Conservation (phyloP, 345 rosid genomes). For the Hibiscus mutabilis region DNA sequence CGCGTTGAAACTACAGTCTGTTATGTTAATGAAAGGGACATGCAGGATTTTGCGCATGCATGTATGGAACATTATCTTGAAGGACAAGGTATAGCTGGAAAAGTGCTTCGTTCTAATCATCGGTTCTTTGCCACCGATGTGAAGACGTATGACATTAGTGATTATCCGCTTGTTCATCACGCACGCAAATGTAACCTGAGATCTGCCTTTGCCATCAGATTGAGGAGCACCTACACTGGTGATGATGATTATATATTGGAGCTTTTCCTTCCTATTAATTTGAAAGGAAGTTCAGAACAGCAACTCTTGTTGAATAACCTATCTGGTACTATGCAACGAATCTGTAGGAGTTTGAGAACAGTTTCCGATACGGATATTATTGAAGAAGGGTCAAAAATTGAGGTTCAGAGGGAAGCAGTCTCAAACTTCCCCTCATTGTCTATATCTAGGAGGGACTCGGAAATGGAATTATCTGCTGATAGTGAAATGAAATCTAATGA, state of each 20-base stretch:
- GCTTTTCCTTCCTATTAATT: conserved; percentile 74
- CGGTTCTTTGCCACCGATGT: conserved; percentile 73
- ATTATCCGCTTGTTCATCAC: conserved; percentile 86
- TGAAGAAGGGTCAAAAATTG: conserved; percentile 26
- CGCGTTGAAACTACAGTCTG: conserved; percentile 67
- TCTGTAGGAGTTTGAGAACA: conserved; percentile 72
- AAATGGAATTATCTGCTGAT: conserved; percentile 20
- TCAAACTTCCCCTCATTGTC: conserved; percentile 24
- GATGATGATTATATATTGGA: conserved; percentile 70
- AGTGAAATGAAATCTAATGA: too few relatives aligned
- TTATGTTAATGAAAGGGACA: conserved; percentile 59
- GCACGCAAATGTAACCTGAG: conserved; percentile 74
- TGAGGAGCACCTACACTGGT: conserved; percentile 75
- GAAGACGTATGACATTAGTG: conserved; percentile 58
- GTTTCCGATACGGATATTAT: conserved; percentile 47
- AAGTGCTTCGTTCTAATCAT: conserved; percentile 69
- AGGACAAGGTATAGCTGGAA: conserved; percentile 84
- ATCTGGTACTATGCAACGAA: conserved; percentile 75
- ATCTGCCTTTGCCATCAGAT: conserved; percentile 88
- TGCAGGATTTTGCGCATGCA: conserved; percentile 75
- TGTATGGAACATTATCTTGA: conserved; percentile 65
- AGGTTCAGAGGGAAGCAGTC: conserved; percentile 19
- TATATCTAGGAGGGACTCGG: conserved; percentile 30
- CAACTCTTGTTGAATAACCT: conserved; percentile 76
- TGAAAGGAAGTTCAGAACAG: conserved; percentile 73